Evolutionary conservation across 768 basidiomycete genomes (phyloP), one percentile per base, ranked within the genome.

Genomic region (Lentinula detonsa): DNA sequence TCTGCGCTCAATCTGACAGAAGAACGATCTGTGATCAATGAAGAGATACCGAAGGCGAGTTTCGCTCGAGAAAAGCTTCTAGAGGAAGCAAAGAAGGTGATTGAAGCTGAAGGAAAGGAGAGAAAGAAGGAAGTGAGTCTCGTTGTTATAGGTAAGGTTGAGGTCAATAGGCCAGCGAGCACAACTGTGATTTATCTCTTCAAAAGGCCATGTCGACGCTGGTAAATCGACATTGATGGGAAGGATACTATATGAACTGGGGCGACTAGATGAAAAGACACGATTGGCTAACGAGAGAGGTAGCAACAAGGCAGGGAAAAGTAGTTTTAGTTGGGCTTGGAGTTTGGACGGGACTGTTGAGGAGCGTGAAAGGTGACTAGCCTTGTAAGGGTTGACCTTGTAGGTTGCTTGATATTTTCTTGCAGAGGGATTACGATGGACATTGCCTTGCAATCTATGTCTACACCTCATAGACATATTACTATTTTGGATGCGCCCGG

Each of bases 191-290:
- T 46, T 45, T 16, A n/a, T 31, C 18, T 21, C 35, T 5, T 40
- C 9, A 8, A 3, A 66, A 98, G 96, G 97, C 42, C 97, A 99
- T 69, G 97, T 99, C 63, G 97, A 99, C 74, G 97, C 97, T 16
- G 97, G 97, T 28, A 99, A 99, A 73, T 97, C 95, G 4, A 99
- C 97, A 1, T 75, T 99, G 31, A 98, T 98, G 93, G 97, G 97
- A 1, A 81, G 96, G 59, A 68, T 99, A 61, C 68, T 98, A 56
- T 98, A 98, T 71, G 97, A 98, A 64, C 80, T 96, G 1, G 97
- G 97, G 13, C 81, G 83, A 65, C 70, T 98, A 53, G 90, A 91
- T 62, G 95, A 98, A 68, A 94, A 92, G 74, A 87, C 86, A 15
- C 84, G 87, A 58, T 75, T 83, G 42, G 85, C 87, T 11, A 98